Conservation (phyloP, 2,329 filamentous ascomycete genomes). For the Claviceps pusilla region DNA sequence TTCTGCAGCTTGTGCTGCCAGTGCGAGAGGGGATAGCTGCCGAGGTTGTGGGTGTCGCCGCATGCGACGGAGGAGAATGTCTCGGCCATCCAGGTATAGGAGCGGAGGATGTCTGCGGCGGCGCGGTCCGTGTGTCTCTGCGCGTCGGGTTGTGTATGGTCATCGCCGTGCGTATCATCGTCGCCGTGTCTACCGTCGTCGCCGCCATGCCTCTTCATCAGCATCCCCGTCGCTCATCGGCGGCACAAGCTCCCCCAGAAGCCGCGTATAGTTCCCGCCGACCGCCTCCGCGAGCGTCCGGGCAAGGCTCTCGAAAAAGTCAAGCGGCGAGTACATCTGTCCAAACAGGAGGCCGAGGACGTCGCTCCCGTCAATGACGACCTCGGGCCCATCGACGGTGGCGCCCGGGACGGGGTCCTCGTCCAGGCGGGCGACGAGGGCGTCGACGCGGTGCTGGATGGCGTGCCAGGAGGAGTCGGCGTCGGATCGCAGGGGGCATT, state of each 20-base stretch:
- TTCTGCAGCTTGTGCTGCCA: conserved; percentile 10
- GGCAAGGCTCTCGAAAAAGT: conserved; percentile 7
- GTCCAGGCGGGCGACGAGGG: conserved; percentile 12
- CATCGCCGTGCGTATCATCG: neutral
- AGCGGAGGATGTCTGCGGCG: neutral
- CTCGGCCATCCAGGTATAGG: neutral
- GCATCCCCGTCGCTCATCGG: neutral
- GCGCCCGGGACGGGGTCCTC: conserved; percentile 11
- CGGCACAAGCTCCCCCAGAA: neutral
- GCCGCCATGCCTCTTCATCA: neutral
- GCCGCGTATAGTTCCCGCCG: neutral
- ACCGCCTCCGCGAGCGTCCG: conserved; percentile 2
- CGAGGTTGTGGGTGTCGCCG: conserved; percentile 10
- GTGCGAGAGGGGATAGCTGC: conserved; percentile 5
- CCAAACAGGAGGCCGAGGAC: conserved; percentile 8
- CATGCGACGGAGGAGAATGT: conserved; percentile 1
- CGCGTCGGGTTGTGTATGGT: no score
- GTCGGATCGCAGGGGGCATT: conserved; percentile 1
- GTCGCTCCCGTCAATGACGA: conserved; percentile 12
- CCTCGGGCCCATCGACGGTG: conserved; percentile 5
- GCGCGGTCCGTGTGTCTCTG: neutral
- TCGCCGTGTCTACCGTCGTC: neutral
- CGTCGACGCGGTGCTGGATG: conserved; percentile 11
- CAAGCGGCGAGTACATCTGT: conserved; percentile 15
- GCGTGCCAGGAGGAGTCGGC: conserved; percentile 4